Base-by-base conservation (phyloP, 805 yeast genomes). In the Kodamaea neixiangensis region DNA sequence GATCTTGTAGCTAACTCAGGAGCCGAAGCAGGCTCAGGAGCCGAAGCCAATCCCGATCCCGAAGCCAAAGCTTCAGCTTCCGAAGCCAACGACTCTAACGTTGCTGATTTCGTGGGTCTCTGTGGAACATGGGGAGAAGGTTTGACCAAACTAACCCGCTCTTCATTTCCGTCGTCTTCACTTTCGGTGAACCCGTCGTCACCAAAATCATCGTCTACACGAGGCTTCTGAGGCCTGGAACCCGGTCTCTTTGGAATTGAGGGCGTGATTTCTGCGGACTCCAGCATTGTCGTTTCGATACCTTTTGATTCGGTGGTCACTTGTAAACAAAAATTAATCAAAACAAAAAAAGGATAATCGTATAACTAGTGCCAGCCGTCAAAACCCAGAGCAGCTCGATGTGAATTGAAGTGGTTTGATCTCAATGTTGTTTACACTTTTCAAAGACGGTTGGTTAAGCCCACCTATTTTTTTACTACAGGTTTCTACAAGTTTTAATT, bases 191-290 rank as follows among this genome's bases (percentile, higher is more conserved):
- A 10, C n/a, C 22, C 29, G 11, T 46, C 49, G 31, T 46, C 49
- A n/a, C 44, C 31, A 19, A 39, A 38, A 5, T 41, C 45, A 18
- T 20, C 20, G 39, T 19, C 31, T 33, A 44, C 35, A 22, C 15
- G 39, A 3, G 17, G n/a, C 37, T 39, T 39, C 7, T 25, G 37
- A 14, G 31, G 25, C 21, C 34, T 22, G 9, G 39, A 59, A 2
- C 33, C 25, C 2, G 73, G 72, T 48, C 73, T 61, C 31, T 55
- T 53, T 13, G 75, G 72, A 51, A 69, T 50, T 18, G 52, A 40
- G 6, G 73, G 72, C 15, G 75, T 87, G 78, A 7, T 37, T 37
- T 17, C 41, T 37, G 7, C 11, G 10, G 41, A 19, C 19, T 37
- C 41, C 41, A 37, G 34, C 44, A 41, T 41, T 21, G 33, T 20